Evolutionary conservation across 352 stramenopile genomes (phyloP).

Genomic region (Globisporangium takayamanum): DNA sequence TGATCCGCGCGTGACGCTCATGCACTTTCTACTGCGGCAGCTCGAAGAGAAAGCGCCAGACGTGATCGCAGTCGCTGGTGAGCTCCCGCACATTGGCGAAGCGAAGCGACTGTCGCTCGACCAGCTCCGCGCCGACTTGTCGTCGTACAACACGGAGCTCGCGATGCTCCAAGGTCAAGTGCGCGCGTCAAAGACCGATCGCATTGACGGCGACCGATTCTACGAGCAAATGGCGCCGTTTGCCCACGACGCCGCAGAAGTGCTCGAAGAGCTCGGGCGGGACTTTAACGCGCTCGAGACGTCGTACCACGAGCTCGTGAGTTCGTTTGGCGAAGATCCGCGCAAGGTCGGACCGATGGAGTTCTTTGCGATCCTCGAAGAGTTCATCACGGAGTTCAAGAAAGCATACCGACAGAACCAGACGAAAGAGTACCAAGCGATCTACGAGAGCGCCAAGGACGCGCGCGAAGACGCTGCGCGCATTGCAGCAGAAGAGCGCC

Average conservation of each 20-base stretch:
- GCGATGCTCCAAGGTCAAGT: constrained; percentile 83
- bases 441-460: constrained; percentile 59
- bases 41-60: constrained; percentile 73
- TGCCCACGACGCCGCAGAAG: constrained; percentile 69
- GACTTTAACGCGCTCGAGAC: constrained; percentile 70
- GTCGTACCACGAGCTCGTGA: constrained; percentile 72
- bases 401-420: constrained; percentile 86
- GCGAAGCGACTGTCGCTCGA: constrained; percentile 78
- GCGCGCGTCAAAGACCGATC: constrained; percentile 63
- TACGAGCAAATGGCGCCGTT: constrained; percentile 82
- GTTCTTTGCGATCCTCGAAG: constrained; percentile 78
- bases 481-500: constrained; percentile 45
- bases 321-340: constrained; percentile 80
- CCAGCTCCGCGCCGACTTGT: constrained; percentile 75
- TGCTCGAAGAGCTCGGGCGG: constrained; percentile 70
- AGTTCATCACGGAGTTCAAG: constrained; percentile 85
- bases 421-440: constrained; percentile 77
- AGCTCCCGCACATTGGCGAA: constrained; percentile 72
- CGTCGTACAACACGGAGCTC: constrained; percentile 76
- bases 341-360: constrained; percentile 76
- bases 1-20: constrained; percentile 71
- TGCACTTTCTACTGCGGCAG: constrained; percentile 77
- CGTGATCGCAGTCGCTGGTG: constrained; percentile 68
- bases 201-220: constrained; percentile 69
- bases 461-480: constrained; percentile 34